Evolutionary conservation across 306 rosid species (phyloP), one percentile per base, ranked within the genome.

Genomic region (Pterocarpus santalinus): DNA sequence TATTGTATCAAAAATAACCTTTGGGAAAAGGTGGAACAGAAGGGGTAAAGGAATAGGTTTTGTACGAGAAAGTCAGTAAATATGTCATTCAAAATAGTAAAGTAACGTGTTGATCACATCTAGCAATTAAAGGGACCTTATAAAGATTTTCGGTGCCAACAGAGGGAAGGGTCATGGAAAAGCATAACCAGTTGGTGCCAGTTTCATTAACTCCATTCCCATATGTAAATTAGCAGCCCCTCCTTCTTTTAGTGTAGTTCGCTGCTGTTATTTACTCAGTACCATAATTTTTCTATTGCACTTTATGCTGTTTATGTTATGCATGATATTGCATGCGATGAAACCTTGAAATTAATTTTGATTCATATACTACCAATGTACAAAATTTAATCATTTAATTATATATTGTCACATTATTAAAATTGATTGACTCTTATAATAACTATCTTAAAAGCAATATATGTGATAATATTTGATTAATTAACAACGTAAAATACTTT

Each of bases 31-130:
- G 63, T 0, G 33, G 2, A 72, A 83, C 81, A 44, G 15, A 76
- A 80, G 3, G 73, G 61, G 80, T 51, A 79, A 70, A 44, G 51
- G 49, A 87, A 75, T 79, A 76, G 76, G 82, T 71, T 87, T 65
- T 82, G 16, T 1, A 52, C 43, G 30, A 34, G 8, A 81, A 84
- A 69, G 82, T 68, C 11, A 36, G 22, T 63, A 38, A 77, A 77
- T 72, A 66, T 55, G 79, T 47, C 68, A 60, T 67, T 77, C 61
- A 41, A 81, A 84, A 77, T 77, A 81, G 84, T 84, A 87, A 84
- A 62, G 61, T 69, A 87, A 80, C 84, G 82, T 83, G 83, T 58
- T 73, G 17, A 80, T 53, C 61, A 61, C 17, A 69, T 78, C 57
- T 4, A 3, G 28, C 61, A 58, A 47, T 82, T 44, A 70, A 53